Evolutionary conservation across 257 asterid species (phyloP).

Genomic region (Solanum gracilifrons): DNA sequence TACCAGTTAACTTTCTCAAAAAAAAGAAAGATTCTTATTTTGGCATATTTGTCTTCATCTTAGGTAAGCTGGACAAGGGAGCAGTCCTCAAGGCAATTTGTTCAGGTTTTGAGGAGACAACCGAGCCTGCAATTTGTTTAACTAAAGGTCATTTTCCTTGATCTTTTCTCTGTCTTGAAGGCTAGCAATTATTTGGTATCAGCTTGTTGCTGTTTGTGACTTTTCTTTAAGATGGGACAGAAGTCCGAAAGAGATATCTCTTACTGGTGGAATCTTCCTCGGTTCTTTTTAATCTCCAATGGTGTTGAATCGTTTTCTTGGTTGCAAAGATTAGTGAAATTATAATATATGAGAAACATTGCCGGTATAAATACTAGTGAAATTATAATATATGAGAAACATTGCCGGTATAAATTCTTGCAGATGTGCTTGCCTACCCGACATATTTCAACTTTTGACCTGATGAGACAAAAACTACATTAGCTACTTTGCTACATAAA

Average conservation of each 20-base stretch:
- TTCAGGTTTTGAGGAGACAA: slow-evolving; percentile 55
- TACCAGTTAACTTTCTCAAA: no score
- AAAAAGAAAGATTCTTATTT: background rate
- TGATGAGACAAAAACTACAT: background rate
- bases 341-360: background rate
- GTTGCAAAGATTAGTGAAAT: background rate
- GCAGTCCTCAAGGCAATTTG: slow-evolving; percentile 61
- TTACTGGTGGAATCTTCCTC: background rate
- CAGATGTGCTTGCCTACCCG: background rate
- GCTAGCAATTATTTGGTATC: background rate
- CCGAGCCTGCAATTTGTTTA: slow-evolving; percentile 59
- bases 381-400: background rate
- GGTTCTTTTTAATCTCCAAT: background rate
- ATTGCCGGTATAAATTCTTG: background rate
- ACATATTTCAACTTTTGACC: background rate
- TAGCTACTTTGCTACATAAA: background rate
- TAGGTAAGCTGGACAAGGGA: slow-evolving; percentile 54
- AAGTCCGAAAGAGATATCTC: background rate
- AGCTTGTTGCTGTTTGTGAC: background rate
- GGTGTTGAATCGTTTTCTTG: background rate
- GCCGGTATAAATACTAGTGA: background rate
- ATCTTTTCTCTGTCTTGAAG: background rate
- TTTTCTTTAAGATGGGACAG: background rate
- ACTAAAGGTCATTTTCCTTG: slow-evolving; percentile 22
- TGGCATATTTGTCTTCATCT: background rate